These are phyloP conservation scores for Cutaneotrichosporon sp. DNA, from an alignment of 1,284 basidiomycete genomes.

Conservation along the genomic window DNA sequence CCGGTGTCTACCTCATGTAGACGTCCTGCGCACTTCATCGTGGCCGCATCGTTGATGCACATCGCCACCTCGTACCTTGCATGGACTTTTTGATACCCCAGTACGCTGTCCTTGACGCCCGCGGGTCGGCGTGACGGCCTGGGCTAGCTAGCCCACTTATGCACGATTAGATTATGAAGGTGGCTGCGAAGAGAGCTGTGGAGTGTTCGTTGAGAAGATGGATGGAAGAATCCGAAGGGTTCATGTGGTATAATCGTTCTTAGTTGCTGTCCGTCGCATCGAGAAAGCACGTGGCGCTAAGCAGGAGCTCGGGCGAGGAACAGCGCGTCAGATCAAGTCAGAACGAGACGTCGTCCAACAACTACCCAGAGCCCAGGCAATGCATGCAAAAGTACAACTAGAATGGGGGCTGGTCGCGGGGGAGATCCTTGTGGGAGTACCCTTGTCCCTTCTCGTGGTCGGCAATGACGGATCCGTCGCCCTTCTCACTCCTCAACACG, in stretches of 20 bases:
- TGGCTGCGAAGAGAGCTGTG: no score
- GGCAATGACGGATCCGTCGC: slow-evolving; percentile 65
- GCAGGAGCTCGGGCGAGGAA: no score
- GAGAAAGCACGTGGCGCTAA: no score
- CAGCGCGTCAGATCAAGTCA: no score
- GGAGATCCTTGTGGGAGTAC: slow-evolving; percentile 62
- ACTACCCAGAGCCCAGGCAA: no score
- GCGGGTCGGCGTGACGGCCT: slow-evolving; percentile 1
- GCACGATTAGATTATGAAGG: background rate
- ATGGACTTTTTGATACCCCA: slow-evolving; percentile 3
- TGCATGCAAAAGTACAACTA: slow-evolving; percentile 15
- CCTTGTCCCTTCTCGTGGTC: slow-evolving; percentile 58
- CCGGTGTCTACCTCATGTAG: slow-evolving; percentile 1
- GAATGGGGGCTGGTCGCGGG: slow-evolving; percentile 35
- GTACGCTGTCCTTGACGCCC: background rate
- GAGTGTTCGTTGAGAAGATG: no score
- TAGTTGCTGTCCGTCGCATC: no score
- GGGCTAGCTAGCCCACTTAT: background rate
- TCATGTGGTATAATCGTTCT: no score
- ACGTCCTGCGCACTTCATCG: background rate
- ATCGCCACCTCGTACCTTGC: no score
- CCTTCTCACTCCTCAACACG: slow-evolving; percentile 68
- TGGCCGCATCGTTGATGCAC: no score
- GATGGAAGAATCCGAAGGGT: no score
- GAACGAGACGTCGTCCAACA: no score